Evolutionary conservation across 2,329 filamentous ascomycete genomes (phyloP), one percentile per base, ranked within the genome.

Genomic region (Fonsecaea erecta): DNA sequence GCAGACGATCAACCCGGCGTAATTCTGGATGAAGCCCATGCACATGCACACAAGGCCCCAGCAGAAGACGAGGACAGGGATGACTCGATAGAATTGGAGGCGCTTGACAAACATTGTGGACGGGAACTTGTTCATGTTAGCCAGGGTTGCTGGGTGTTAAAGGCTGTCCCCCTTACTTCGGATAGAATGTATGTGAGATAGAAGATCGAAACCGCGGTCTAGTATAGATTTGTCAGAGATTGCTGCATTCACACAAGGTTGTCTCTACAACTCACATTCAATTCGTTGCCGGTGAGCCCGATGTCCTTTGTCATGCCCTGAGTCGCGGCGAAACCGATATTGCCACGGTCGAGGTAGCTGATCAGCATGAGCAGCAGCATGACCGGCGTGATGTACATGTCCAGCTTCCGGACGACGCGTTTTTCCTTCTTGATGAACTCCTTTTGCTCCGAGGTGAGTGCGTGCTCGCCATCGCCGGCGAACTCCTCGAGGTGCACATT

Each of bases 281-380:
- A 82, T 64, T 82, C 73, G 34, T 74, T 73, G 8, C 72, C 71
- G 0, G 75, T 76, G 9, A 79, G 77, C 26, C 74, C 71, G 51
- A 84, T 81, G 63, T 79, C 81, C 40, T 77, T 74, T 2, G 79
- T 78, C 78, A 84, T 81, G 54, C 78, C 77, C 30, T 79, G 80
- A 55, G 87, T 83, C 63, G 82, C 82, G 18, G 85, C 86, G 74
- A 88, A 88, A 52, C 86, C 85, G 69, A 85, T 85, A 73, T 85
- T 83, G 84, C 90, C 93, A 71, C 93, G 85, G 76, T 96, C 93
- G 70, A 96, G 78, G 74, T 96, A 96, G 68, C 88, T 90, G 67
- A 97, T 81, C 82, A 95, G 85, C 75, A 94, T 97, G 16, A 97
- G 82, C 62, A 93, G 75, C 6, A 91, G 90, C 69, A 97, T 84